Evolutionary conservation across 2,329 filamentous ascomycete species (phyloP), one percentile per base, ranked within the genome.

Genomic region (Venturia nashicola): DNA sequence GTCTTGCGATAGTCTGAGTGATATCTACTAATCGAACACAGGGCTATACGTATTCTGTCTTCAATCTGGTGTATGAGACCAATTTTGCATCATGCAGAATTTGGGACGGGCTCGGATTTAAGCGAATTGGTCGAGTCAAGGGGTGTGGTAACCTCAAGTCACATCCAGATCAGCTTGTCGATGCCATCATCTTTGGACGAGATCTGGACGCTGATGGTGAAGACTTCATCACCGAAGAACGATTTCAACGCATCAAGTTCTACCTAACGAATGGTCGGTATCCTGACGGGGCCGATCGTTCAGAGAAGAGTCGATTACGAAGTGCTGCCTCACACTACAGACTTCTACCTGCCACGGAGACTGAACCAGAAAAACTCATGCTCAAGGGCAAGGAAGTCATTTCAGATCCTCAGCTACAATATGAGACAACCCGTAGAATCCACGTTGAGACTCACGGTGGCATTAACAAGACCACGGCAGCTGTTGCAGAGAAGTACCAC

Each of bases 371-470:
- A 72, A 90, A 90, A 73, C 81, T 97, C 68, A 96, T 97, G 90
- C 84, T 97, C 71, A 97, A 97, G 76, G 93, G 93, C 72, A 97
- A 97, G 76, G 93, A 97, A 77, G 93, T 99, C 66, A 90, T 99
- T 66, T 89, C 90, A 34, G 92, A 97, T 74, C 90, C 91, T 14
- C 85, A 89, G 70, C 85, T 86, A 68, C 94, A 99, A 78, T 95
- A 95, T 74, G 90, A 94, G 66, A 94, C 97, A 69, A 90, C 92
- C 14, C 82, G 89, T 57, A 80, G 82, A 65, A 82, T 92, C 44
- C 94, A 99, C 75, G 80, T 85, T 62, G 76, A 80, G 65, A 82
- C 87, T 51, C 94, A 99, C 72, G 91, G 89, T 7, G 94, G 94
- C 61, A 97, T 97, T 80, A 99, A 99, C 80, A 97, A 97, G 79